A percentile compares a stretch with the other conserved stretches of the same genome.
These are phyloP conservation scores for Solanum chilense DNA, from an alignment of 257 asterid genomes.

Conservation along the genomic window DNA sequence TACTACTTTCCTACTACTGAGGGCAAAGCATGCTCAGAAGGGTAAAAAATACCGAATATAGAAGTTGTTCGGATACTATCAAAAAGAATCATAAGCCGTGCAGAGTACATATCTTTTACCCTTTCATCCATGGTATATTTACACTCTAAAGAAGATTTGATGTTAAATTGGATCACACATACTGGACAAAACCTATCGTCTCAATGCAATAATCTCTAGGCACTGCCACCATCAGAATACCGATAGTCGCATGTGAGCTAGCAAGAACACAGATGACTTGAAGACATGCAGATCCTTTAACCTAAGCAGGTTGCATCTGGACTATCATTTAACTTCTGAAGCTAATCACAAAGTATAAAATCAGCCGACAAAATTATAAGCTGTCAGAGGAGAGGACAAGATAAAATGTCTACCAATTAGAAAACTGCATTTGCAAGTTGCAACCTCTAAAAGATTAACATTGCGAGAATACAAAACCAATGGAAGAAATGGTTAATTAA, in stretches of 20 bases:
- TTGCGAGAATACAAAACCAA: background rate
- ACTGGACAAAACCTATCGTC: background rate
- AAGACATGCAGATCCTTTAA: background rate
- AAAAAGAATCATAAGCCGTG: background rate
- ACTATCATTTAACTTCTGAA: background rate
- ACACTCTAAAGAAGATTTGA: background rate
- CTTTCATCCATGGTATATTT: background rate
- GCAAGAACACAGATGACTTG: background rate
- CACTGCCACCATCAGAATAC: background rate
- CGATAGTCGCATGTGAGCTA: background rate
- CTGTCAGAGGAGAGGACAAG: background rate
- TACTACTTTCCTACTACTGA: background rate
- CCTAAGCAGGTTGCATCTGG: background rate
- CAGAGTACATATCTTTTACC: background rate
- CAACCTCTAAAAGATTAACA: background rate
- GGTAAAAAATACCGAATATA: background rate
- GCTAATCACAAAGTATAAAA: background rate
- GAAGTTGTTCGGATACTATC: background rate
- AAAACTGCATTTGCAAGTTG: background rate
- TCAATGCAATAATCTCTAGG: background rate
- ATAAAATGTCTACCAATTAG: background rate
- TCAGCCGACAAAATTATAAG: background rate
- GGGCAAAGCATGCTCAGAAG: background rate
- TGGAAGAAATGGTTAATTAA: background rate
- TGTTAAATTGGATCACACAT: background rate